A percentile compares a stretch with the other conserved stretches of the same genome.
Evolutionary conservation across 2,329 filamentous ascomycete species (phyloP).

Genomic region (Madurella mycetomatis): DNA sequence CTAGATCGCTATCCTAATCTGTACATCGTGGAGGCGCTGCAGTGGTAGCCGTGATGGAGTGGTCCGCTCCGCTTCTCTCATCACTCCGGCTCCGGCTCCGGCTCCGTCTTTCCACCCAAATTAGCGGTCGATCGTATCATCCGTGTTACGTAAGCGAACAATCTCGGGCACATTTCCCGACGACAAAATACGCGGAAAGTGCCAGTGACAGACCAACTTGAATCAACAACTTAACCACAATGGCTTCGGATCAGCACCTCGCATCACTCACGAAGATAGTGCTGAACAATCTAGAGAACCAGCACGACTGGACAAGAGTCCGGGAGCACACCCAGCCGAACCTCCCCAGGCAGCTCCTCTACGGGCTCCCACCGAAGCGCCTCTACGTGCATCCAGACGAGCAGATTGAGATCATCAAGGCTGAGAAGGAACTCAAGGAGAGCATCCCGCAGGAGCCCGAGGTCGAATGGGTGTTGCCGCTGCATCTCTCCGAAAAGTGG

Average conservation of each 20-base stretch:
- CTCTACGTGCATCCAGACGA: conserved; percentile 80
- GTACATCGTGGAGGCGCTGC: too few species aligned
- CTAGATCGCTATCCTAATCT: too few species aligned
- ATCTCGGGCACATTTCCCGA: not conserved
- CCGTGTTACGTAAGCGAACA: too few species aligned
- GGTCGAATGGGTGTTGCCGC: conserved; percentile 72
- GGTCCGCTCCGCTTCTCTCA: too few species aligned
- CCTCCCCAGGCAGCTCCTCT: conserved; percentile 61
- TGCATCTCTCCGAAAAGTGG: conserved; percentile 70
- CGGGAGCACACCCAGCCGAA: conserved; percentile 46
- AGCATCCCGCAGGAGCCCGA: conserved; percentile 49
- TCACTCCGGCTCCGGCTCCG: too few species aligned
- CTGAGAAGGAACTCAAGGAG: conserved; percentile 46
- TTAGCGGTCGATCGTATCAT: too few species aligned
- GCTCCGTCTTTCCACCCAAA: too few species aligned
- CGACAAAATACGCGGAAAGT: not conserved
- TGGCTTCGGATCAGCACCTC: conserved; percentile 21
- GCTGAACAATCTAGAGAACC: conserved; percentile 65
- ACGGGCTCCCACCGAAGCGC: conserved; percentile 66
- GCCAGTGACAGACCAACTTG: too few species aligned
- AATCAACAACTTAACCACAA: conserved; percentile 3
- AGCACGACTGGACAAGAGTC: conserved; percentile 70
- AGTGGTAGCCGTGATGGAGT: too few species aligned
- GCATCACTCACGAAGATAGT: conserved; percentile 54
- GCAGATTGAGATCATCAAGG: conserved; percentile 67